Percentiles rank a stretch among this genome's conserved stretches.
These are phyloP conservation scores for Excoecaria agallocha DNA, from an alignment of 345 rosid genomes.

Conservation along the genomic window DNA sequence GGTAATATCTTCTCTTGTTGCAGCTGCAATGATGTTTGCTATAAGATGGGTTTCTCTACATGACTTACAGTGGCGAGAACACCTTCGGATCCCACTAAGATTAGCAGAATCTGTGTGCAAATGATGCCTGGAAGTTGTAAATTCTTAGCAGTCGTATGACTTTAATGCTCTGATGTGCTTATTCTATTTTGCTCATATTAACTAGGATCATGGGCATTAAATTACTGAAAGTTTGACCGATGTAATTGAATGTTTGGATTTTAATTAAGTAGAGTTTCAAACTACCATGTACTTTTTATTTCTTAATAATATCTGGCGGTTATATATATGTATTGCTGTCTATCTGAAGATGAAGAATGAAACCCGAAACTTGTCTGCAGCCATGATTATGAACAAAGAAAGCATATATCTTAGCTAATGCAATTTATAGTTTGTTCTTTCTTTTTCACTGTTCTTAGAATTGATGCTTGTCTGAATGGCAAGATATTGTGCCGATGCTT, in stretches of 20 bases:
- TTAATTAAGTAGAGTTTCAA: neutral
- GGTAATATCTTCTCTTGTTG: conserved; percentile 14
- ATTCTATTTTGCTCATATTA: neutral
- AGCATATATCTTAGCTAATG: neutral
- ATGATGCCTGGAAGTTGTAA: conserved; percentile 32
- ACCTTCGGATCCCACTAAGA: conserved; percentile 45
- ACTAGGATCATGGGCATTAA: neutral
- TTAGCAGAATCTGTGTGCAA: conserved; percentile 18
- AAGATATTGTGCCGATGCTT: too few relatives aligned
- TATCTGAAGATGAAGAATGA: neutral
- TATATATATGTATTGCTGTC: neutral
- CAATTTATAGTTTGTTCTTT: neutral
- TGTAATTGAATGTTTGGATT: conserved; percentile 6
- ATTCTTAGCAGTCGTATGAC: conserved; percentile 25
- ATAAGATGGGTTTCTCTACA: conserved; percentile 74
- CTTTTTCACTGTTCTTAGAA: neutral
- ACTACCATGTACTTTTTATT: neutral
- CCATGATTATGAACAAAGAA: neutral
- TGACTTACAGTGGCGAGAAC: conserved; percentile 78
- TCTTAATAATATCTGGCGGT: neutral
- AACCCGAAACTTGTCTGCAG: neutral
- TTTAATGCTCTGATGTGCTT: neutral
- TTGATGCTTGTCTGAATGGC: neutral
- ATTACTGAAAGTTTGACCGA: neutral
- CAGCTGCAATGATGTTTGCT: conserved; percentile 67